These are phyloP conservation scores for Aspergillus ruber DNA, from an alignment of 2,329 filamentous ascomycete species.

Conservation along the genomic window DNA sequence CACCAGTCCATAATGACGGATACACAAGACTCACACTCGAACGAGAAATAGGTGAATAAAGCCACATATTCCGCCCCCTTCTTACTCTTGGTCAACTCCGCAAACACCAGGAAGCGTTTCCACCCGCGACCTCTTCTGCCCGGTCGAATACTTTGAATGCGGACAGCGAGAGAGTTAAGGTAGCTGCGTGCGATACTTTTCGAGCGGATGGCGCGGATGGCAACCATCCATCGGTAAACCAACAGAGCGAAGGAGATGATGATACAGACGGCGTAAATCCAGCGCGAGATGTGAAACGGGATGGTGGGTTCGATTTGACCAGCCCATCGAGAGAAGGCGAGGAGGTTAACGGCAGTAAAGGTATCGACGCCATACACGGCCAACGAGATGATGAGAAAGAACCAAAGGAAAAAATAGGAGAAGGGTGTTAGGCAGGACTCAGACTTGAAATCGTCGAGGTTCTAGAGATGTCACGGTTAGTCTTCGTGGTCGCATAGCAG, in stretches of 20 bases:
- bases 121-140: conserved; percentile 67
- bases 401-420: conserved; percentile 79
- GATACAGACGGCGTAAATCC: conserved; percentile 92
- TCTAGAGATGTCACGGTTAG: conserved; percentile 29
- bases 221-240: conserved; percentile 70
- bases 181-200: conserved; percentile 88
- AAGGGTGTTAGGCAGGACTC: conserved; percentile 68
- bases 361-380: conserved; percentile 85
- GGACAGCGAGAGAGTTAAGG: conserved; percentile 77
- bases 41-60: conserved; percentile 82
- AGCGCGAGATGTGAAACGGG: conserved; percentile 72
- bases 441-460: conserved; percentile 71
- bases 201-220: conserved; percentile 71
- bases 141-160: conserved; percentile 74
- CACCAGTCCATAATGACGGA: background rate
- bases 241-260: conserved; percentile 82
- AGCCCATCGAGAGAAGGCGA: conserved; percentile 85
- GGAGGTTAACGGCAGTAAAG: conserved; percentile 85
- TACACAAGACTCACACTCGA: conserved; percentile 45
- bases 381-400: conserved; percentile 69
- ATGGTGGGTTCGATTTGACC: conserved; percentile 74
- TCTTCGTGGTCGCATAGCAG: conserved; percentile 2
- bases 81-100: conserved; percentile 81
- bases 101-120: conserved; percentile 86
- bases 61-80: conserved; percentile 88